phyloP scores from a whole-genome alignment of 148 eudicot genomes.

The Suaeda aralocaspica region DNA sequence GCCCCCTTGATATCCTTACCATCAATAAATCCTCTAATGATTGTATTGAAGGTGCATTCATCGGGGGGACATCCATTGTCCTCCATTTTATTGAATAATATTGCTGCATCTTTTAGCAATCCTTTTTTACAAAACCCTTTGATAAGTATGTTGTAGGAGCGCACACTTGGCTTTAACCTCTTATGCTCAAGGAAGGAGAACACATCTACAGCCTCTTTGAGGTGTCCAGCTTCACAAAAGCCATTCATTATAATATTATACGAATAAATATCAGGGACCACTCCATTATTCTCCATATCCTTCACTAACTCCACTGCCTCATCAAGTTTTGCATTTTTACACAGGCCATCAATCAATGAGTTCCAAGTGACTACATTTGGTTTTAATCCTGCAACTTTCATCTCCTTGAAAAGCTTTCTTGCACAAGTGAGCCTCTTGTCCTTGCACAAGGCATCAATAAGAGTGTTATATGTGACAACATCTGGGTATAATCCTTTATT shows the following conservation, averaged over 20 bases:
- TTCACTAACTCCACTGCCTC: background rate
- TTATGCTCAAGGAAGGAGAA: no score
- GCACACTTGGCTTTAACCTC: background rate
- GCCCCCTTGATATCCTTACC: background rate
- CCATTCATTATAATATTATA: background rate
- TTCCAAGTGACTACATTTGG: background rate
- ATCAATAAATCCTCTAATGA: background rate
- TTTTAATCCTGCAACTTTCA: background rate
- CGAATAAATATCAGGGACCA: background rate
- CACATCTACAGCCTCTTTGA: background rate
- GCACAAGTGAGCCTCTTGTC: background rate
- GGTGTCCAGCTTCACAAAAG: background rate
- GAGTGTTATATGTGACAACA: slow-evolving; percentile 9
- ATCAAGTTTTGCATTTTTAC: background rate
- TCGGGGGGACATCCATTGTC: slow-evolving; percentile 11
- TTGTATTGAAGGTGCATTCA: slow-evolving; percentile 14
- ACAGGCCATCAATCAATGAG: slow-evolving; percentile 1
- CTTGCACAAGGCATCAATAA: slow-evolving; percentile 18
- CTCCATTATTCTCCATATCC: background rate
- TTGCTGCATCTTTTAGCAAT: slow-evolving; percentile 6
- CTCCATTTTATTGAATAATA: slow-evolving; percentile 16
- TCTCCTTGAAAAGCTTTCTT: background rate
- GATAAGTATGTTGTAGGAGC: slow-evolving; percentile 9
- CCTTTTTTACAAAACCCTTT: slow-evolving; percentile 17
- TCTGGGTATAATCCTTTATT: background rate